Conservation (phyloP, 2,329 filamentous ascomycete species). For the Lasiodiplodia sp. region DNA sequence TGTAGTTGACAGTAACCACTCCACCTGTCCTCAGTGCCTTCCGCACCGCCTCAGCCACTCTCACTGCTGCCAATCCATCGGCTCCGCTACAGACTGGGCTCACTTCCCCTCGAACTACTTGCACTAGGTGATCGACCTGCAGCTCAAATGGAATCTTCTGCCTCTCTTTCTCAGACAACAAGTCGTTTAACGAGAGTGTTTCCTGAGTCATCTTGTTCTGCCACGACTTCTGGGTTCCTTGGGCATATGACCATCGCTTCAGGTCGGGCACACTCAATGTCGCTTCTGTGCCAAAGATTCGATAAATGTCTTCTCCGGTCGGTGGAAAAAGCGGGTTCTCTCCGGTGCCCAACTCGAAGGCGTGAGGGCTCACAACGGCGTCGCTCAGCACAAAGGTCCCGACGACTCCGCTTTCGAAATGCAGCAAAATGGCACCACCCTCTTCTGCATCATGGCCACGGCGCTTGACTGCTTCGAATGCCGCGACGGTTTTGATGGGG, state of each 20-base stretch:
- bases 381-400: conserved; percentile 66
- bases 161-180: conserved; percentile 38
- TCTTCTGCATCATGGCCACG: conserved; percentile 62
- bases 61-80: conserved; percentile 60
- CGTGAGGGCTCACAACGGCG: conserved; percentile 59
- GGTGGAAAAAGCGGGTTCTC: conserved; percentile 63
- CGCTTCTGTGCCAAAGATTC: conserved; percentile 62
- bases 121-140: conserved; percentile 61
- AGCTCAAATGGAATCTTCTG: conserved; percentile 58
- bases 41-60: conserved; percentile 61
- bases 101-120: conserved; percentile 54
- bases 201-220: conserved; percentile 37
- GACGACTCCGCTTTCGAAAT: conserved; percentile 62
- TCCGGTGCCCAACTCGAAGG: conserved; percentile 63
- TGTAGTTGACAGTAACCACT: neutral
- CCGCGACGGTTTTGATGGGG: conserved; percentile 59
- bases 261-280: conserved; percentile 64
- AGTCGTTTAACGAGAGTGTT: conserved; percentile 43
- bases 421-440: conserved; percentile 61
- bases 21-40: conserved; percentile 50
- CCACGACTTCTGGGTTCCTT: conserved; percentile 50
- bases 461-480: conserved; percentile 55
- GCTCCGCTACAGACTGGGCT: conserved; percentile 56
- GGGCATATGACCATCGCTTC: conserved; percentile 56
- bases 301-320: conserved; percentile 56